phyloP scores from a whole-genome alignment of 2,329 filamentous ascomycete genomes.

The Diaporthe sp. region DNA sequence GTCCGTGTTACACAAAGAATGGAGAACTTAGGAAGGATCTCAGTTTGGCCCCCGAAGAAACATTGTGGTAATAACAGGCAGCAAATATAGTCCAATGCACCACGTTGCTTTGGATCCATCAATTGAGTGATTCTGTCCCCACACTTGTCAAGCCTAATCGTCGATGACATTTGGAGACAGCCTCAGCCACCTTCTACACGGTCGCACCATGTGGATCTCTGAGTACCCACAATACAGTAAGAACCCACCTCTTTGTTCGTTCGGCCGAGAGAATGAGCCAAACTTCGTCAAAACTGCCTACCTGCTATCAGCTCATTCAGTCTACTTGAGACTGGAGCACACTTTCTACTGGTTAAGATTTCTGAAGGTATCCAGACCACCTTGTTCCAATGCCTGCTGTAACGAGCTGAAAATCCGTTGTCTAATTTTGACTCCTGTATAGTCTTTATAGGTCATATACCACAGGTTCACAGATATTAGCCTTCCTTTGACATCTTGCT shows the following conservation, averaged over 20 bases:
- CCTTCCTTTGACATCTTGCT: neutral
- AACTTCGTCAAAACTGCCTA: too few species aligned
- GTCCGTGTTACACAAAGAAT: constrained; percentile 11
- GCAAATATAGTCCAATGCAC: neutral
- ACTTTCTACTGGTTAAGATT: neutral
- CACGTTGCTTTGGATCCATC: neutral
- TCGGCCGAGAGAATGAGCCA: neutral
- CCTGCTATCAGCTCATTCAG: neutral
- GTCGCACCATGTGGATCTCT: neutral
- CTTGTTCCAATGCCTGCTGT: neutral
- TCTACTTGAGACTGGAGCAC: neutral
- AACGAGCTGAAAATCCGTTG: neutral
- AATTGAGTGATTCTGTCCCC: neutral
- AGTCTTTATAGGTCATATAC: too few species aligned
- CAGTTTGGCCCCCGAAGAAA: neutral
- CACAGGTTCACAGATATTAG: neutral
- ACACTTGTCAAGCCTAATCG: neutral
- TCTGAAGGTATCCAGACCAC: neutral
- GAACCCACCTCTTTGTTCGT: neutral
- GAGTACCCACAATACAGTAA: neutral
- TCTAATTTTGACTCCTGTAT: neutral
- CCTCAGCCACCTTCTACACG: neutral
- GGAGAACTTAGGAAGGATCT: neutral
- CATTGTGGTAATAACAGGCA: neutral
- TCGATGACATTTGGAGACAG: neutral